Evolutionary conservation across 768 basidiomycete genomes (phyloP).

Genomic region (Lactifluus hygrophoroides): DNA sequence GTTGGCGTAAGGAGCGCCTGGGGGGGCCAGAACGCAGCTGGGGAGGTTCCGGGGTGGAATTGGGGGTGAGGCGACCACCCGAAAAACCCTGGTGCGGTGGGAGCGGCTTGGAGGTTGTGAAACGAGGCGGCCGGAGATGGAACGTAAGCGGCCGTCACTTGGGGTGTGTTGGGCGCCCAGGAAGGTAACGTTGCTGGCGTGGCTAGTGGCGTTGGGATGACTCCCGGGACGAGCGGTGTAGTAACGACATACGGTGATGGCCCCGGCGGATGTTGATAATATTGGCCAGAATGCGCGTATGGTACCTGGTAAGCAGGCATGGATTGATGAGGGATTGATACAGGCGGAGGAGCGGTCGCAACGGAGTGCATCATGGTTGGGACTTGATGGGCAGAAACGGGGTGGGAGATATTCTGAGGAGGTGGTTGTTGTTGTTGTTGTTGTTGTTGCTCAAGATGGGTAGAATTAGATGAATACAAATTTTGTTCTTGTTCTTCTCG

Average conservation of each 20-base stretch:
- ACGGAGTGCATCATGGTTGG: background rate
- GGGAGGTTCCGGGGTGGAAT: background rate
- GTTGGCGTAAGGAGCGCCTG: background rate
- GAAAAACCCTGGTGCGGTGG: background rate
- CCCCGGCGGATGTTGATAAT: slow-evolving; percentile 1
- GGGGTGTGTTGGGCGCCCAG: slow-evolving; percentile 10
- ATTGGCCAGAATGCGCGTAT: background rate
- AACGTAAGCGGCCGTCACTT: background rate
- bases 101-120: background rate
- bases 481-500: too few relatives aligned
- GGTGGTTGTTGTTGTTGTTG: slow-evolving; percentile 6
- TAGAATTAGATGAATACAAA: background rate
- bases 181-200: slow-evolving; percentile 7
- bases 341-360: background rate
- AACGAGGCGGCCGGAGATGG: background rate
- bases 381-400: background rate
- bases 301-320: background rate
- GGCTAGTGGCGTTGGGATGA: slow-evolving; percentile 7
- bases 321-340: background rate
- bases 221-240: slow-evolving; percentile 4
- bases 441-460: slow-evolving; percentile 8
- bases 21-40: background rate
- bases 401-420: background rate
- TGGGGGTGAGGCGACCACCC: background rate
- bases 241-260: slow-evolving; percentile 6